Evolutionary conservation across 495 filamentous ascomycete genomes (phyloP), one percentile per base, ranked within the genome.

Genomic region (Gamarada debralockiae): DNA sequence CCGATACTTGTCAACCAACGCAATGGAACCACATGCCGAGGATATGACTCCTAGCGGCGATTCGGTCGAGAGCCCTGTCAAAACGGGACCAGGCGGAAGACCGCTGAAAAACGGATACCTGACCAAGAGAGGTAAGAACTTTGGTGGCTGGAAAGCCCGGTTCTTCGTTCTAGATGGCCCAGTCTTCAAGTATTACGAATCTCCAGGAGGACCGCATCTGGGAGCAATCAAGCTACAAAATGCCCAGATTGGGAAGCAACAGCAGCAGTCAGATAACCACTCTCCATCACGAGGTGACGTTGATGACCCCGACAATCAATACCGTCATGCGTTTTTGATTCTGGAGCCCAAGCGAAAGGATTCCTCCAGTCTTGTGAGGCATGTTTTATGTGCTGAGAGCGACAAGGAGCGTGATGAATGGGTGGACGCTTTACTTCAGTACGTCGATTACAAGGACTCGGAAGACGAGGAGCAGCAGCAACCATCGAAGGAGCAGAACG

Each of bases 71-170:
- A 59, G 64, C 69, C 39, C 59, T 3, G 63, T 68, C 31, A 73
- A 68, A 45, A 66, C 64, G 22, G 80, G 82, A 0, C 73, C 81
- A 8, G 79, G 86, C 55, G 83, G 81, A 2, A 82, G 82, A 48
- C 82, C 85, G 1, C 74, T 83, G 55, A 92, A 92, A 62, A 90
- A 85, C 63, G 93, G 93, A 14, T 97, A 97, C 73, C 73, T 98
- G 25, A 97, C 93, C 6, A 98, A 98, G 70, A 76, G 87, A 50
- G 93, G 93, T 22, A 98, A 98, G 73, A 97, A 96, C 59, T 97
- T 97, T 69, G 93, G 93, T 21, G 93, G 93, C n/a, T 98, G 93
- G 93, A 98, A 98, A 66, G 90, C 89, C 14, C 79, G 93, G 49
- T 97, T 88, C 65, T 98, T 98, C 60, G 78, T 96, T 39, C 79